Percentiles rank a stretch among this genome's conserved stretches.
Evolutionary conservation across 176 grass and related monocot genomes (phyloP).

Genomic region (Rhipidocladum racemiflorum): DNA sequence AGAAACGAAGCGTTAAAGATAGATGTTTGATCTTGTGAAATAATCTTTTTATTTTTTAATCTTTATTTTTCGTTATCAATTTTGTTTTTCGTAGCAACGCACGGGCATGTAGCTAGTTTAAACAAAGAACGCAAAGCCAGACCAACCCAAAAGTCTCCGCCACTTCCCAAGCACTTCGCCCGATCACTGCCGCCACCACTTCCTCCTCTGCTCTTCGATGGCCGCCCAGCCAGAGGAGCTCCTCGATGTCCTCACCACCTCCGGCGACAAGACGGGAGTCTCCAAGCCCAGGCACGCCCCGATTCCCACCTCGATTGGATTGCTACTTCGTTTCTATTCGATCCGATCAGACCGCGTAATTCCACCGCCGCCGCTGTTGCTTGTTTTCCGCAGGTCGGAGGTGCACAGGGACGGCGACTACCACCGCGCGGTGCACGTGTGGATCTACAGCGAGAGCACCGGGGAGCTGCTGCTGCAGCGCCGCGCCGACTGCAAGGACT

Average conservation of each 20-base stretch:
- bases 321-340: constrained; percentile 22
- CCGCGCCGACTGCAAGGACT: constrained; percentile 86
- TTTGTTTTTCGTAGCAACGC: too few species aligned
- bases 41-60: too few species aligned
- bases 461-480: constrained; percentile 79
- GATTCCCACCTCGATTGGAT: background rate
- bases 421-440: constrained; percentile 82
- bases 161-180: background rate
- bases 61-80: too few species aligned
- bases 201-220: constrained; percentile 10
- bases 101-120: too few species aligned
- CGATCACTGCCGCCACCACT: background rate
- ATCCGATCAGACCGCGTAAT: too few species aligned
- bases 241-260: constrained; percentile 73
- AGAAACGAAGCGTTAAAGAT: too few species aligned
- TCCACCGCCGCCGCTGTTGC: constrained; percentile 6
- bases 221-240: constrained; percentile 51
- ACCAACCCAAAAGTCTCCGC: background rate
- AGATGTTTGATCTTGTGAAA: too few species aligned
- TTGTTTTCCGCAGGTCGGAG: constrained; percentile 46
- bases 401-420: constrained; percentile 81
- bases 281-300: constrained; percentile 68
- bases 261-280: constrained; percentile 78
- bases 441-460: constrained; percentile 89
- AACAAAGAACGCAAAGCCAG: background rate